A percentile compares a stretch with the other conserved stretches of the same genome.
Conservation (phyloP, 441 rosid species). For the Raphanus hybrid region DNA sequence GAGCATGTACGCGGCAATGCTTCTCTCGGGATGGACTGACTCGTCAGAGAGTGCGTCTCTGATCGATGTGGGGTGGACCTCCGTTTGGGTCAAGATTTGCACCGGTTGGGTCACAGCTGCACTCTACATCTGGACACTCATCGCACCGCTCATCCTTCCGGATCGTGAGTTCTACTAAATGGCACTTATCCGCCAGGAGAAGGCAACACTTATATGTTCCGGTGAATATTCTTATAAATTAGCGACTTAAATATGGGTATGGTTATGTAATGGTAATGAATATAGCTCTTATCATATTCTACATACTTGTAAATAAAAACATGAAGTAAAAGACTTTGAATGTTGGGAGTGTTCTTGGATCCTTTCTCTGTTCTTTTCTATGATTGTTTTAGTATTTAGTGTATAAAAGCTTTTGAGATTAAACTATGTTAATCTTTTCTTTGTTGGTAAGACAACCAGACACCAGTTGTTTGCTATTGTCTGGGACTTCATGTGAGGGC, state of each 20-base stretch:
- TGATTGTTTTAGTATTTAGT: neutral
- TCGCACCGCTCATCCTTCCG: constrained; percentile 69
- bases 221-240: constrained; percentile 22
- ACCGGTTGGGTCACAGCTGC: constrained; percentile 88
- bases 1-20: constrained; percentile 99
- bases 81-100: constrained; percentile 96
- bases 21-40: constrained; percentile 93
- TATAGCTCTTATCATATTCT: constrained; percentile 15
- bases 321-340: neutral
- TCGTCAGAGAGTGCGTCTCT: constrained; percentile 74
- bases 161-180: constrained; percentile 76
- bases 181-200: neutral
- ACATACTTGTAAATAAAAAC: constrained; percentile 24
- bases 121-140: constrained; percentile 83
- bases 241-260: constrained; percentile 21
- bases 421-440: neutral
- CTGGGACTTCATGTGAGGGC: neutral
- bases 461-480: neutral
- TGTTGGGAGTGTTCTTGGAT: constrained; percentile 12
- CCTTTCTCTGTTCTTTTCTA: neutral
- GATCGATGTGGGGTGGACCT: constrained; percentile 95
- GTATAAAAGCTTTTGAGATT: neutral
- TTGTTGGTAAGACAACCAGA: neutral
- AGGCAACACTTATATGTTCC: neutral
- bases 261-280: constrained; percentile 28